These are phyloP conservation scores for Fragilaria radians DNA, from an alignment of 108 stramenopile genomes.

Conservation along the genomic window DNA sequence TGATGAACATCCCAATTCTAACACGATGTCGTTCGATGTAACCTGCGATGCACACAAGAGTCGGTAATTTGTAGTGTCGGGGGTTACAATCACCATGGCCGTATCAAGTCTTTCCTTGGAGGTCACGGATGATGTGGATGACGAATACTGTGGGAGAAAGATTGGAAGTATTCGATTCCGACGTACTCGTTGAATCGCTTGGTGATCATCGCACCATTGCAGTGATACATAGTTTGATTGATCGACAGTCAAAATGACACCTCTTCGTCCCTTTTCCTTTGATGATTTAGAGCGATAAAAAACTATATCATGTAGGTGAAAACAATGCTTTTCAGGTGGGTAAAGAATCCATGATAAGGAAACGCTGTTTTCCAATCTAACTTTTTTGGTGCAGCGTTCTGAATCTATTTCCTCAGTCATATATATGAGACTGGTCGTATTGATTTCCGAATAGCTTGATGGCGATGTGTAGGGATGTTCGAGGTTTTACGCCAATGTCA, in stretches of 20 bases:
- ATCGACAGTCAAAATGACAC: too few relatives aligned
- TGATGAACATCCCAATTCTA: constrained; percentile 83
- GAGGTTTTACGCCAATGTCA: too few relatives aligned
- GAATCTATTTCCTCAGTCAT: too few relatives aligned
- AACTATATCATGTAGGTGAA: constrained; percentile 8
- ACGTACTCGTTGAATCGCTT: too few relatives aligned
- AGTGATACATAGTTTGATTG: too few relatives aligned
- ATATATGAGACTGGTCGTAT: too few relatives aligned
- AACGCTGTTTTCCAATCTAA: too few relatives aligned
- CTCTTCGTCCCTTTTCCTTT: constrained; percentile 26
- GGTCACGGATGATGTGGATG: neutral
- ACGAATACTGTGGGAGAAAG: constrained; percentile 2
- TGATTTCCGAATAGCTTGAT: too few relatives aligned
- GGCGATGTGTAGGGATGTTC: too few relatives aligned
- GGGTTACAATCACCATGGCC: constrained; percentile 33
- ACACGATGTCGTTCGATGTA: constrained; percentile 38
- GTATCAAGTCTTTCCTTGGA: constrained; percentile 18
- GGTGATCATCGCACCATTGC: neutral
- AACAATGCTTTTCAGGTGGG: neutral
- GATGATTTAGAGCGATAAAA: constrained; percentile 41
- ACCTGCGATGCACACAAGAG: constrained; percentile 43
- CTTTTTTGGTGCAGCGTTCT: too few relatives aligned
- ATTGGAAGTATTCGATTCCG: too few relatives aligned
- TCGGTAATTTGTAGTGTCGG: constrained; percentile 59
- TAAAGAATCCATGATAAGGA: neutral